A percentile compares a stretch with the other conserved stretches of the same genome.
Evolutionary conservation across 768 basidiomycete genomes (phyloP).

Genomic region (Tulasnella sp.): DNA sequence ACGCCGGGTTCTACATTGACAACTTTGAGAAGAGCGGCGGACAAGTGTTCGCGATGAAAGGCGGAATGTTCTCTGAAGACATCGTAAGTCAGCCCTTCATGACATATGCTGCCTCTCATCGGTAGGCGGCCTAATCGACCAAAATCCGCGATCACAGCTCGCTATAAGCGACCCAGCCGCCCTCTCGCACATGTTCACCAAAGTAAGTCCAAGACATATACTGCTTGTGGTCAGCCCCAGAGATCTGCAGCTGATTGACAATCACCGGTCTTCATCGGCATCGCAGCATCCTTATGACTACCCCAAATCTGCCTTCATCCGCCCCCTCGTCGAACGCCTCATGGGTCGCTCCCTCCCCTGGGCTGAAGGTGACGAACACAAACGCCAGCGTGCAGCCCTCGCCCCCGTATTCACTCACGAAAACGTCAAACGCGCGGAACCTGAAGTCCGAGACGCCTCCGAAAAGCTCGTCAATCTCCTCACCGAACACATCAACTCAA

Average conservation of each 20-base stretch:
- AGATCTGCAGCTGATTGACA: background rate
- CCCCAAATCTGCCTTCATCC: constrained; percentile 21
- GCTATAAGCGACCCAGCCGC: constrained; percentile 20
- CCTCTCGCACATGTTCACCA: constrained; percentile 19
- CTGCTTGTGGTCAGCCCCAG: background rate
- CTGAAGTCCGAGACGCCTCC: constrained; percentile 11
- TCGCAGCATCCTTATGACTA: background rate
- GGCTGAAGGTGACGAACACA: constrained; percentile 32
- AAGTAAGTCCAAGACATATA: background rate
- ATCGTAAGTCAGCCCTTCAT: no score
- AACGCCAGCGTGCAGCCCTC: constrained; percentile 20
- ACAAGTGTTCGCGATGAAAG: constrained; percentile 12
- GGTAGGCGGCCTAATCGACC: no score
- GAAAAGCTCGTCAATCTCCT: background rate
- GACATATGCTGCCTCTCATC: no score
- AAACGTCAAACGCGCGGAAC: constrained; percentile 10
- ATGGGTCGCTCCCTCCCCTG: constrained; percentile 30
- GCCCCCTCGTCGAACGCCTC: constrained; percentile 26
- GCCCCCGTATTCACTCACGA: constrained; percentile 20
- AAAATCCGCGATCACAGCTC: constrained; percentile 12
- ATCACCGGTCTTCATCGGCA: no score
- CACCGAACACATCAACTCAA: background rate
- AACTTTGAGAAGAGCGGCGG: background rate
- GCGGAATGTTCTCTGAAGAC: background rate
- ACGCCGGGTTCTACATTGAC: constrained; percentile 19